phyloP scores from a whole-genome alignment of 2,329 filamentous ascomycete genomes.

The Xylaria sp. region DNA sequence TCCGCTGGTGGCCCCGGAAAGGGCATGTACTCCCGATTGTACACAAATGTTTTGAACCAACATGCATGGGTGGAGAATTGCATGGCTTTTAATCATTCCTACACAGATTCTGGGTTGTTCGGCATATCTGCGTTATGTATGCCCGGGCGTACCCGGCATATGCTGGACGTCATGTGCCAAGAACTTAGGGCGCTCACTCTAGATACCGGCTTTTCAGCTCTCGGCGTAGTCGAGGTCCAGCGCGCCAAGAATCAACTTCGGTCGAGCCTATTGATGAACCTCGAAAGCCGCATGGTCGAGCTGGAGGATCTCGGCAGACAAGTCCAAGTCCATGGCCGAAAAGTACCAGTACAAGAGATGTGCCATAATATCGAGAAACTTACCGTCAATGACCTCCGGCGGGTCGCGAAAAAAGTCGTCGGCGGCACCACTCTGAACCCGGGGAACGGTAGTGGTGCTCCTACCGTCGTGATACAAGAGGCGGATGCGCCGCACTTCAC shows the following conservation, averaged over 20 bases:
- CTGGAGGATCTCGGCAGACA: slow-evolving; percentile 94
- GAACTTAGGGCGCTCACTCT: slow-evolving; percentile 83
- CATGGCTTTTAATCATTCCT: slow-evolving; percentile 96
- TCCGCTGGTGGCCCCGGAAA: slow-evolving; percentile 96
- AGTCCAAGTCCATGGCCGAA: slow-evolving; percentile 95
- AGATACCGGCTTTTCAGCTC: slow-evolving; percentile 76
- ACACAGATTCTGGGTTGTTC: slow-evolving; percentile 95
- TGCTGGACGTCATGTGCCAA: slow-evolving; percentile 96
- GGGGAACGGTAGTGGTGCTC: slow-evolving; percentile 83
- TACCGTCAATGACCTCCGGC: slow-evolving; percentile 80
- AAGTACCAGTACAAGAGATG: slow-evolving; percentile 94
- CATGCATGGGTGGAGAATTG: slow-evolving; percentile 98
- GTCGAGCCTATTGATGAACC: slow-evolving; percentile 92
- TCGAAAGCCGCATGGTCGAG: slow-evolving; percentile 97
- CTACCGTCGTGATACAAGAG: slow-evolving; percentile 95
- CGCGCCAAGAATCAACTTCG: slow-evolving; percentile 97
- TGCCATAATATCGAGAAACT: slow-evolving; percentile 85
- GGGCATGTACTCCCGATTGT: slow-evolving; percentile 98
- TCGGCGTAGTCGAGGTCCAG: slow-evolving; percentile 82
- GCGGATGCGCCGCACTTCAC: slow-evolving; percentile 78
- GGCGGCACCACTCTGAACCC: slow-evolving; percentile 79
- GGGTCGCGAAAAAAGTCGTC: slow-evolving; percentile 83
- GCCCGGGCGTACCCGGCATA: slow-evolving; percentile 79
- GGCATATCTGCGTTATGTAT: slow-evolving; percentile 90
- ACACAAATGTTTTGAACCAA: slow-evolving; percentile 98